phyloP scores from a whole-genome alignment of 2,329 filamentous ascomycete species.

The Akanthomyces dipterigenus region DNA sequence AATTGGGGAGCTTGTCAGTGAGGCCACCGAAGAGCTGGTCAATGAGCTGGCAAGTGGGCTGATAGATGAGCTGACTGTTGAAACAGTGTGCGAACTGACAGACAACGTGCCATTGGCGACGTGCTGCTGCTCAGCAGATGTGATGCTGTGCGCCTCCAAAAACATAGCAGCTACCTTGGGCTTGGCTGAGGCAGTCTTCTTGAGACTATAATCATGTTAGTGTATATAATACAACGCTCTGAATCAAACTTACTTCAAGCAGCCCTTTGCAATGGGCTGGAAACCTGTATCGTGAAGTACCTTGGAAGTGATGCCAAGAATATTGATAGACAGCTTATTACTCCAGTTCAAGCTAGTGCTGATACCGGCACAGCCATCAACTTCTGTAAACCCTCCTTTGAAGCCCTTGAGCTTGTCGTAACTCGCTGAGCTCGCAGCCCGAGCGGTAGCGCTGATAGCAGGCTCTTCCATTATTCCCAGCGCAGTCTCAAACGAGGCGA shows the following conservation, averaged over 20 bases:
- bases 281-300: conserved; percentile 20
- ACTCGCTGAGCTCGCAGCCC: conserved; percentile 15
- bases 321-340: conserved; percentile 20
- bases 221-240: not conserved
- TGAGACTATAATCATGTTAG: not conserved
- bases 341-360: conserved; percentile 22
- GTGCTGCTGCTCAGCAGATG: not conserved
- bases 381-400: conserved; percentile 16
- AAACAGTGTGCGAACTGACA: not conserved
- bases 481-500: conserved; percentile 17
- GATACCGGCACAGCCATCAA: conserved; percentile 22
- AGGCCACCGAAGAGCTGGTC: not conserved
- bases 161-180: not conserved
- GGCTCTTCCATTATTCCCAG: conserved; percentile 23
- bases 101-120: not conserved
- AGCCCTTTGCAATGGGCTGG: conserved; percentile 16
- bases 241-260: conserved; percentile 18
- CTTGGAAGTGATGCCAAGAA: conserved; percentile 13
- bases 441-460: conserved; percentile 20
- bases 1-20: not conserved
- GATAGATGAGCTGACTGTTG: not conserved
- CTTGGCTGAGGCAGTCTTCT: not conserved
- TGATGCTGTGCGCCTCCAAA: not conserved
- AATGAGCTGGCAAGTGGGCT: not conserved
- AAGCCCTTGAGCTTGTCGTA: conserved; percentile 12